Conservation (phyloP, 2,329 filamentous ascomycete species). For the Diaporthe sp. region DNA sequence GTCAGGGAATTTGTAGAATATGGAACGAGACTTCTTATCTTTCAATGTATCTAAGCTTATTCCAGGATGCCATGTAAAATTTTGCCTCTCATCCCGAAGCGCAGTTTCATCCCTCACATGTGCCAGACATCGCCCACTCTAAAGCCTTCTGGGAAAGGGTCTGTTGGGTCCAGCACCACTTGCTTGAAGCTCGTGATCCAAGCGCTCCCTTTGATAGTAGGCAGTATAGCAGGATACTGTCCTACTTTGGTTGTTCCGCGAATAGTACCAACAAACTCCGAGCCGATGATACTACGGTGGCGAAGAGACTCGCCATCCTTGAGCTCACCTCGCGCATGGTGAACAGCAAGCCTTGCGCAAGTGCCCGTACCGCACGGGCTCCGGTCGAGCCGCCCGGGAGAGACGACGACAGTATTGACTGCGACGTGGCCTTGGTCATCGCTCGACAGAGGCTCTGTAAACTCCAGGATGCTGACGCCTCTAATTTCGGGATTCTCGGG, state of each 20-base stretch:
- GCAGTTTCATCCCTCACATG: background rate
- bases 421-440: background rate
- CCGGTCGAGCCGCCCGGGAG: background rate
- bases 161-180: background rate
- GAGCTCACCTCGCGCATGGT: background rate
- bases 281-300: background rate
- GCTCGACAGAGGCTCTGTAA: background rate
- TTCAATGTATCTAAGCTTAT: rapidly evolving
- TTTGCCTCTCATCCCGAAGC: background rate
- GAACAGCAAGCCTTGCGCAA: background rate
- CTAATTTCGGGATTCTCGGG: background rate
- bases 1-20: too few species aligned
- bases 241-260: background rate
- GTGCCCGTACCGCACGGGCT: background rate
- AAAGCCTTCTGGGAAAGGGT: background rate
- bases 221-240: background rate
- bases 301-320: background rate
- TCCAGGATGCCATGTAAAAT: too few species aligned
- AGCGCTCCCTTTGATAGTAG: background rate
- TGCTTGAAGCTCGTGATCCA: background rate
- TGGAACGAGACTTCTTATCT: too few species aligned
- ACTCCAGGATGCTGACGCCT: background rate
- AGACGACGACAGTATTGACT: background rate
- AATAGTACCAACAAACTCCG: background rate
- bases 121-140: background rate